Base-by-base conservation (phyloP, 2,329 filamentous ascomycete genomes). In the Trichoderma endophyticum region DNA sequence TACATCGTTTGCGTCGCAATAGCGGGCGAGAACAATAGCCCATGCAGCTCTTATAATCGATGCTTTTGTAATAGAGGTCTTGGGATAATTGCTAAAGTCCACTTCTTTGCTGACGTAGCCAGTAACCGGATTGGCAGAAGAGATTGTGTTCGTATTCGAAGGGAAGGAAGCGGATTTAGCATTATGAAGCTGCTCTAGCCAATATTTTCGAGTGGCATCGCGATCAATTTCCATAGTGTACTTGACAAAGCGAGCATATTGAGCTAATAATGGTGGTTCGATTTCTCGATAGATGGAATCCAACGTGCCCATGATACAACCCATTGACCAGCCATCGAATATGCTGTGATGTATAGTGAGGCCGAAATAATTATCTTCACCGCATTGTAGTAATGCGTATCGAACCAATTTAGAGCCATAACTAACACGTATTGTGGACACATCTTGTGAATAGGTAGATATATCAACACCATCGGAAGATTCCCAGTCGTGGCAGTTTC, bases 41-140 rank as follows among this genome's bases (percentile, higher is more conserved):
- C 76, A 77, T 7, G 75, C 76, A n/a, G 75, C 72, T 54, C 73
- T 69, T 18, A 76, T 64, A 9, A 75, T 63, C 0, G 73, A 75
- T 7, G 75, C 73, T 51, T 72, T 59, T 1, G 73, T 73, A 28
- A 73, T n/a, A 9, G 69, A 36, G 4, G 67, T 30, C 39, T 14
- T 62, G 4, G 28, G 1, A 43, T 14, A 34, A 6, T 28, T 60
- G 24, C 57, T 5, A 18, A 70, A 64, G n/a, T 63, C 67, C 12
- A 70, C 14, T 9, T 15, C 18, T 21, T 64, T 70, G n/a, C 63
- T 57, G 32, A 66, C 67, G 15, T 63, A 70, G 18, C 28, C 15
- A n/a, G 39, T 70, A 11, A 56, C 1, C 14, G 9, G 28, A 4
- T 15, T 57, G 6, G 7, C 9, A 5, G 65, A 59, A 24, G 67